Evolutionary conservation across 441 rosid species (phyloP).

Genomic region (Raphanus hybrid): DNA sequence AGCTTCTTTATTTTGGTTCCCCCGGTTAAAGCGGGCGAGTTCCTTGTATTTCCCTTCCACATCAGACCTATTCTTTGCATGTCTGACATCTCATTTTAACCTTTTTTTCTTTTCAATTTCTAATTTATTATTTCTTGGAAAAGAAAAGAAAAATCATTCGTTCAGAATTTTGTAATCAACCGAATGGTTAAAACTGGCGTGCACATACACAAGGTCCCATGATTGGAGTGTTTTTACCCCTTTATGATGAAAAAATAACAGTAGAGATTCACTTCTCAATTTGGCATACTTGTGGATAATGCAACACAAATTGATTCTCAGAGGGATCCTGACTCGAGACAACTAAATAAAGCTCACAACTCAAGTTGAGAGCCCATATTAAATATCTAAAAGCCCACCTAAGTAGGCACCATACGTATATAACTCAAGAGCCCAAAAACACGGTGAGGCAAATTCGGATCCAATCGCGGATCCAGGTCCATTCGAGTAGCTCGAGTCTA

Average conservation of each 20-base stretch:
- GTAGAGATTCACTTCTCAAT: too few species aligned
- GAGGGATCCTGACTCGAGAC: not conserved
- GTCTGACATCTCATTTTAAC: conserved; percentile 44
- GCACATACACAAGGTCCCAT: conserved; percentile 31
- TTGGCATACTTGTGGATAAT: too few species aligned
- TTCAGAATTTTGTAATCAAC: conserved; percentile 9
- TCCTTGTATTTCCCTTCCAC: conserved; percentile 17
- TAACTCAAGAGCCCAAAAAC: not conserved
- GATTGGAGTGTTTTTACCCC: not conserved
- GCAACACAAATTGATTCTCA: not conserved
- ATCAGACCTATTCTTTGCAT: conserved; percentile 41
- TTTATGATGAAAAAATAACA: too few species aligned
- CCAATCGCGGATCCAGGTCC: not conserved
- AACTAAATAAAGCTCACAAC: not conserved
- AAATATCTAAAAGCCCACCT: not conserved
- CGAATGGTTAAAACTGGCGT: conserved; percentile 20
- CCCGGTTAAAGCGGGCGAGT: conserved; percentile 47
- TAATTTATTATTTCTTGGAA: conserved; percentile 8
- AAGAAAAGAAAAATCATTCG: not conserved
- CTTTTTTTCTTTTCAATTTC: conserved; percentile 24
- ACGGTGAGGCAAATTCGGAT: not conserved
- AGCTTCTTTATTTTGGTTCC: conserved; percentile 14
- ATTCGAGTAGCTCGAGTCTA: not conserved
- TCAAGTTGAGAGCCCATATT: not conserved
- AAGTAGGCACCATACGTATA: not conserved